Evolutionary conservation across 2,329 filamentous ascomycete genomes (phyloP), one percentile per base, ranked within the genome.

Genomic region (Talaromyces piceae): DNA sequence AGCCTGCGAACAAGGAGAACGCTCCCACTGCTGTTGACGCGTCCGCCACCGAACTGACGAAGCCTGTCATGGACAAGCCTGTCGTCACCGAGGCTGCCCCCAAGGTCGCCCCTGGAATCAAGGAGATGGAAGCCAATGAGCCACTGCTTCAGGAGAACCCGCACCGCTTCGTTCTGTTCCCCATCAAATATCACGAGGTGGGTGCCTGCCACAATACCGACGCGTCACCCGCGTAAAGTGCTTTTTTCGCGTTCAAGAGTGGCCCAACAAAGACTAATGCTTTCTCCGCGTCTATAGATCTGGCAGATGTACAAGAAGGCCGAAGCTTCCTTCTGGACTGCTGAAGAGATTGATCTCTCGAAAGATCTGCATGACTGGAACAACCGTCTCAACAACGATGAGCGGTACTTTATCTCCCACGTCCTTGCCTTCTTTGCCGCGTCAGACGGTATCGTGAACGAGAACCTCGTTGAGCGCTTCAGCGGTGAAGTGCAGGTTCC

Each of bases 281-380:
- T 52, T 16, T 25, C 56, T 54, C 46, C n/a, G n/a, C n/a, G 20
- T 41, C 49, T 49, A 68, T 63, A 96, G 91, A 94, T 96, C 73
- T 98, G 93, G 93, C 91, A 97, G 74, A 97, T 97, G 91, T 98
- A 98, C 83, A 98, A 98, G 84, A 97, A 97, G 78, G 91, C 91
- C 60, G 91, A 98, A 73, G 93, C 93, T 49, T 97, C 93, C 41
- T 98, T 98, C 85, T 98, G 93, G 93, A 98, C 93, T 39, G 93
- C 93, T 48, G 93, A 98, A 73, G 93, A 98, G 79, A 97, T 98
- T 63, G 93, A 98, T 74, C 83, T 98, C 47, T 97, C 91, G 65
- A 98, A 98, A 78, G 93, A 98, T 72, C 80, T 97, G 54, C 88
- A 96, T 78, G 93, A 98, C 78, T 98, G 93, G 93, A 94, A 95